Conservation (phyloP, 2,329 filamentous ascomycete species). For the Cladobotryum mycophilum region DNA sequence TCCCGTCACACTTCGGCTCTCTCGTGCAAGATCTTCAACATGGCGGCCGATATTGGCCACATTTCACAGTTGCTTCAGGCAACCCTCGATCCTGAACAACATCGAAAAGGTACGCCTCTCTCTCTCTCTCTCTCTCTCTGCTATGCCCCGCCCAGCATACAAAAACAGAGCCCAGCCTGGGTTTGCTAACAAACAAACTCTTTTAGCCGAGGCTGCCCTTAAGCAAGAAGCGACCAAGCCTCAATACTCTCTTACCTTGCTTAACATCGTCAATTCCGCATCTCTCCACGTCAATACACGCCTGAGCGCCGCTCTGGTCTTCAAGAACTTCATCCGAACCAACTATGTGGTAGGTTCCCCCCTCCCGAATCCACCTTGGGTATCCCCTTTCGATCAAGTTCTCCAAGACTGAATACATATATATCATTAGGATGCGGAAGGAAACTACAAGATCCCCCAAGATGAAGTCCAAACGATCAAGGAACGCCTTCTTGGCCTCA, state of each 20-base stretch:
- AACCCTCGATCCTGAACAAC: constrained; percentile 79
- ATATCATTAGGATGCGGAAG: constrained; percentile 69
- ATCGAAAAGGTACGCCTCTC: constrained; percentile 69
- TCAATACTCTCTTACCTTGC: constrained; percentile 78
- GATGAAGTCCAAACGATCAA: constrained; percentile 90
- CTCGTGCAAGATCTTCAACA: constrained; percentile 27
- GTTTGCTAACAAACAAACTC: constrained; percentile 31
- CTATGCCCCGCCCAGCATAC: constrained; percentile 3
- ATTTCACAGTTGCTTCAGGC: constrained; percentile 83
- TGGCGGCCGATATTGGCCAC: constrained; percentile 51
- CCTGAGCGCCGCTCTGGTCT: constrained; percentile 82
- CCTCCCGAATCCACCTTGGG: not conserved
- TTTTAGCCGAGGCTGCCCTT: constrained; percentile 72
- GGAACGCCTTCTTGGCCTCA: constrained; percentile 87
- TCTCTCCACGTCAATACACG: constrained; percentile 69
- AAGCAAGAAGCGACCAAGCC: constrained; percentile 74
- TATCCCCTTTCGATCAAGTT: too few relatives aligned
- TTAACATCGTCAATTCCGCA: constrained; percentile 81
- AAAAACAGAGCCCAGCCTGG: constrained; percentile 18
- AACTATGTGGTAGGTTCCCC: constrained; percentile 69
- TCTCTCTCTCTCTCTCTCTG: constrained; percentile 9
- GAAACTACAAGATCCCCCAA: constrained; percentile 78
- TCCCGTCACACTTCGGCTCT: not conserved
- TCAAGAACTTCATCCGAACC: constrained; percentile 96
- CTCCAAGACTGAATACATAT: constrained; percentile 1